Evolutionary conservation across 345 rosid species (phyloP), one percentile per base, ranked within the genome.

Genomic region (Excoecaria cochinchinensis): DNA sequence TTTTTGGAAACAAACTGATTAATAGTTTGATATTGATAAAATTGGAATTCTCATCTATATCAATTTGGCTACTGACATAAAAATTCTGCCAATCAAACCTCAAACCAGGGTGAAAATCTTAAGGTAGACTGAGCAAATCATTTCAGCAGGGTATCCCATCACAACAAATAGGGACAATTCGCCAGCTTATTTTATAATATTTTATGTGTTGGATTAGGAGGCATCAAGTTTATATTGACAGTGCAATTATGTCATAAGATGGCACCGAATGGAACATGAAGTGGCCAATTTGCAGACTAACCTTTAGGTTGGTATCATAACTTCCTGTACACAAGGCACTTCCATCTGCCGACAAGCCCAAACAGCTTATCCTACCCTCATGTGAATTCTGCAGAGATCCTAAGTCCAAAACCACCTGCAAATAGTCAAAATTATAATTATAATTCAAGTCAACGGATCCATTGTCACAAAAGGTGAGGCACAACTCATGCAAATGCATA

Each of bases 271-370:
- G 63, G 64, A 65, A 57, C 40, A 71, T 5, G 51, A 31, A 16
- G 44, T 12, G 44, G 44, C 36, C 57, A 40, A 51, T 17, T 40
- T 55, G 70, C 57, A 73, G 76, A 78, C 89, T 83, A 61, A 93
- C 98, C 97, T 96, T 96, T 42, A 93, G 90, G 80, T 90, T 93
- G 87, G 97, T 87, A 83, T 96, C 99, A 84, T 77, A 96, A 86
- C 99, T 93, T 86, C 99, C 99, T 76, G 98, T 93, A 84, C 99
- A 96, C 78, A 96, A 83, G 81, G 99, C 97, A 85, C 99, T 96
- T 83, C 99, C 99, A 84, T 96, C 98, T 78, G 95, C 85, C 59
- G 98, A 92, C 88, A 93, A 79, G 67, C 97, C 98, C 89, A 96
- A 85, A 84, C 99, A 95, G 80, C 83, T 93, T 81, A 96, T 87